Base-by-base conservation (phyloP, 2,329 filamentous ascomycete genomes). In the Cordyceps fumosorosea region DNA sequence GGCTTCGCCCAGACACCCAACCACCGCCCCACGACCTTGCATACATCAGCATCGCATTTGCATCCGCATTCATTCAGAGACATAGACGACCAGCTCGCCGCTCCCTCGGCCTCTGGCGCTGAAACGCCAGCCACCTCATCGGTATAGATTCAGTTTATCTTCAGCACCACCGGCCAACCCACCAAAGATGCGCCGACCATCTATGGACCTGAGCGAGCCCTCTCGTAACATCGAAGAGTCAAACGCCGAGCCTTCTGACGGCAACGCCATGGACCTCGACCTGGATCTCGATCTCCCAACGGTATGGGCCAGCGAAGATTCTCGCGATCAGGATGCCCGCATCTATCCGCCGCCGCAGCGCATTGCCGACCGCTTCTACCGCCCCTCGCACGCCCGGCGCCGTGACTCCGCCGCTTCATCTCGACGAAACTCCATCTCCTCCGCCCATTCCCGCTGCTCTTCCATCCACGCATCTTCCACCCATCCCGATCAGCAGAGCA, bases 381-480 rank as follows among this genome's bases (percentile, higher is more conserved):
- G 86, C 64, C 84, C 82, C 42, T 84, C 80, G 5, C 85, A 85
- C 66, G 83, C 80, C 65, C 86, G 88, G 67, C 86, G 88, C 68
- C 90, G 88, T 73, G 87, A 88, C 62, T 92, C 89, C 26, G 89
- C 89, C 16, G 85, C 89, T 26, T 92, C 89, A 1, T 92, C 89
- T 34, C 87, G 89, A 66, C 86, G 89, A 65, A 92, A 91, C 75
- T 92, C 89, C 62, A 84, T 92, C 34, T 91, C 89, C 4, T 93
- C 89, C 1, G 85, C 81, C 26, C 89, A 90, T 63, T 90, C 88
- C 18, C 85, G 86, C 65, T 86, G 84, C 58, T 90, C 88, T 1
- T 76, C 76, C n/a, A 70, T 75, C 3, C 84, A 83, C 66, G 83
- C 82, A 64, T 84, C 81, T 68, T 75, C 78, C 64, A 76, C 76